Conservation (phyloP, 2,329 filamentous ascomycete species). For the Catunica adiposa region DNA sequence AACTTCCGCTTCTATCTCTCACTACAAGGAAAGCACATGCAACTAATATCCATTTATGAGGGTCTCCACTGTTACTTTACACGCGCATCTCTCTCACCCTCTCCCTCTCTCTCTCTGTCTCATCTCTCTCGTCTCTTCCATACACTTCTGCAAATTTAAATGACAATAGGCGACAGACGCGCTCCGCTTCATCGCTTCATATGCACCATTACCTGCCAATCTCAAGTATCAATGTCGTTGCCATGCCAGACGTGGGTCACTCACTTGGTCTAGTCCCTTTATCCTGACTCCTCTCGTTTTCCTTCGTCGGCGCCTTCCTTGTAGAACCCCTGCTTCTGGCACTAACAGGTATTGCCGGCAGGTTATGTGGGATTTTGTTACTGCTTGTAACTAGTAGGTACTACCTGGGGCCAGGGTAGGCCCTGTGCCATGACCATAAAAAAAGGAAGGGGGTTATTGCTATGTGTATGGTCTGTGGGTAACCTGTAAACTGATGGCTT, state of each 20-base stretch:
- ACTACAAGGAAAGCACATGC: too few species aligned
- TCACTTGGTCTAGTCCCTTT: background rate
- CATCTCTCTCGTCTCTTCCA: too few species aligned
- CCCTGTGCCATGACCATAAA: background rate
- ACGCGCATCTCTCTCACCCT: too few species aligned
- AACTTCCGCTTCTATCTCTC: too few species aligned
- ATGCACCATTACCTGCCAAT: background rate
- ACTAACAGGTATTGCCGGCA: background rate
- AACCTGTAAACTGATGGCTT: background rate
- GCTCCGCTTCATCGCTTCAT: background rate
- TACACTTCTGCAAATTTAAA: background rate
- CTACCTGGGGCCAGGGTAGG: background rate
- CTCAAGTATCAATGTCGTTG: background rate
- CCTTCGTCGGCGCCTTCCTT: background rate
- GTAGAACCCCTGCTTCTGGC: background rate
- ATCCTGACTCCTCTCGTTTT: background rate
- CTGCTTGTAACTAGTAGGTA: background rate
- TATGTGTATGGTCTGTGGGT: background rate
- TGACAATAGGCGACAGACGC: background rate
- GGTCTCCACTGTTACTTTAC: too few species aligned
- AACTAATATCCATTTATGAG: too few species aligned
- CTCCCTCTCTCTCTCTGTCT: too few species aligned
- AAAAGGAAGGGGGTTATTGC: background rate
- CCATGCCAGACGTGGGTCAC: background rate
- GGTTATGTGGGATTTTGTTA: conserved; percentile 1